phyloP scores from a whole-genome alignment of 2,329 filamentous ascomycete species.

The Colletotrichum sp. region DNA sequence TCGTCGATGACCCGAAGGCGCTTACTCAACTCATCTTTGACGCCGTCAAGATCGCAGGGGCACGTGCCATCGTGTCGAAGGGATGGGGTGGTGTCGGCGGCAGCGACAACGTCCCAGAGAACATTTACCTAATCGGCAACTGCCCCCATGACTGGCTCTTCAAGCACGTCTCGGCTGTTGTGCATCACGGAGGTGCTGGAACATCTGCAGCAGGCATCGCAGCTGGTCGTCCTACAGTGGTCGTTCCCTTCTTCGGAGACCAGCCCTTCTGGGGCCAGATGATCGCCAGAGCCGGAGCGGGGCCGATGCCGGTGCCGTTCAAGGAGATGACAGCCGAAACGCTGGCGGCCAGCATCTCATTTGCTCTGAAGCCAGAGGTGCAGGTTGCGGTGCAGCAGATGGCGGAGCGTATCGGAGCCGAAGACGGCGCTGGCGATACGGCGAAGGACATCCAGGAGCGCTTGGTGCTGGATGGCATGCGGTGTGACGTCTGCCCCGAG shows the following conservation, averaged over 20 bases:
- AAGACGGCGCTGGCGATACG: constrained; percentile 58
- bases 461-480: constrained; percentile 56
- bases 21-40: constrained; percentile 64
- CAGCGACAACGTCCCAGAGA: constrained; percentile 48
- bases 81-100: constrained; percentile 70
- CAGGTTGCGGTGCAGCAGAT: constrained; percentile 43
- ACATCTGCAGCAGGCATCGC: constrained; percentile 69
- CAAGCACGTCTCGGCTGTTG: constrained; percentile 59
- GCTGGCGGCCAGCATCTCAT: constrained; percentile 56
- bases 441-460: constrained; percentile 59
- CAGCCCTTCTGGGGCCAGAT: constrained; percentile 73
- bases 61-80: constrained; percentile 65
- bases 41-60: constrained; percentile 61
- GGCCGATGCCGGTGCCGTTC: constrained; percentile 61
- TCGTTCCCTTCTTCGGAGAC: constrained; percentile 72
- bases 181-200: constrained; percentile 70
- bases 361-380: constrained; percentile 55
- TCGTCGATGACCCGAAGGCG: constrained; percentile 63
- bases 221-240: constrained; percentile 64
- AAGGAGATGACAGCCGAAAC: constrained; percentile 63
- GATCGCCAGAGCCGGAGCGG: constrained; percentile 64
- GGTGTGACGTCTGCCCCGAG: constrained; percentile 63
- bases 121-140: constrained; percentile 67
- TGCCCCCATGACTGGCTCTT: constrained; percentile 73
- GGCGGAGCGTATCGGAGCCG: constrained; percentile 56